Conservation (phyloP, 2,329 filamentous ascomycete species). For the Alternaria burnsii region DNA sequence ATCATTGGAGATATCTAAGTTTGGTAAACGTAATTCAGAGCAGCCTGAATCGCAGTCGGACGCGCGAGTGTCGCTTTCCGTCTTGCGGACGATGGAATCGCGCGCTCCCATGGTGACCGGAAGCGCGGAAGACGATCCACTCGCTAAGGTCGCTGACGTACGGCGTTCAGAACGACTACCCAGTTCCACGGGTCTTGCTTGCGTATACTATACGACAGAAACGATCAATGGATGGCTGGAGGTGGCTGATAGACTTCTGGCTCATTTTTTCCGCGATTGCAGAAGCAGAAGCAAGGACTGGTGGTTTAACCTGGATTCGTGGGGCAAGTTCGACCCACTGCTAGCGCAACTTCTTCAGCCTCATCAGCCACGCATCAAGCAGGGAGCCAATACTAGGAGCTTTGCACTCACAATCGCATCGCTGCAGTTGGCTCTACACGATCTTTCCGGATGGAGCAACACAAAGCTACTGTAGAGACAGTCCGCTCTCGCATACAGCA, state of each 20-base stretch:
- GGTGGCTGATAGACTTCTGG: background rate
- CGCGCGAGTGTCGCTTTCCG: background rate
- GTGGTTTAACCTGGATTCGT: background rate
- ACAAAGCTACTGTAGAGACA: conserved; percentile 32
- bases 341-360: conserved; percentile 14
- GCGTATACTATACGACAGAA: background rate
- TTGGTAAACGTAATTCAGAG: background rate
- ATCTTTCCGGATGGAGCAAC: conserved; percentile 29
- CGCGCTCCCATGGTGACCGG: conserved; percentile 20
- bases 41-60: background rate
- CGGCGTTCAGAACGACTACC: conserved; percentile 1
- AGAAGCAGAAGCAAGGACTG: background rate
- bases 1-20: background rate
- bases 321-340: conserved; percentile 2
- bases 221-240: background rate
- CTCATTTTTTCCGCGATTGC: background rate
- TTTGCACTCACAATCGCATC: background rate
- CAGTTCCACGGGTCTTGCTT: conserved; percentile 1
- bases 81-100: conserved; percentile 5
- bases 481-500: conserved; percentile 33
- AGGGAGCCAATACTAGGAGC: background rate
- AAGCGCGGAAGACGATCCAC: conserved; percentile 34
- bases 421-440: background rate
- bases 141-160: conserved; percentile 33
- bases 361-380: conserved; percentile 15